A percentile compares a stretch with the other conserved stretches of the same genome.
Conservation (phyloP, 208 protist species). For the Leishmania tarentolae region DNA sequence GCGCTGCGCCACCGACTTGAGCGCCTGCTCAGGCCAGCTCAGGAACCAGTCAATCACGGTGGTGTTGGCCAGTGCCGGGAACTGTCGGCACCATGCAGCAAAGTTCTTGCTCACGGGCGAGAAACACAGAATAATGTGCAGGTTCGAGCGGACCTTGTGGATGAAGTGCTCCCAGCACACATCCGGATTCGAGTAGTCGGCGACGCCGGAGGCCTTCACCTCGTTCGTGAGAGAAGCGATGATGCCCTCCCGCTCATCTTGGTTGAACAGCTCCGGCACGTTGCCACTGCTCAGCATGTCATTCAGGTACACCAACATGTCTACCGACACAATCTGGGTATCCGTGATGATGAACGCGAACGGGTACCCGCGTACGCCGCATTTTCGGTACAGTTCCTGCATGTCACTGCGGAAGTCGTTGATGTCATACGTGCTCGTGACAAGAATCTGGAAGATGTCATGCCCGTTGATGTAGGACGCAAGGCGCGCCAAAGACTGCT, state of each 20-base stretch:
- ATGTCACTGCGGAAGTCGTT: conserved; percentile 96
- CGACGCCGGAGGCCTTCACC: conserved; percentile 89
- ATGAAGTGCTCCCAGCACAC: conserved; percentile 97
- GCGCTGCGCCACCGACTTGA: conserved; percentile 95
- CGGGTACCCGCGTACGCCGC: conserved; percentile 94
- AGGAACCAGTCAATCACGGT: conserved; percentile 99
- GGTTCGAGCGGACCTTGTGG: conserved; percentile 95
- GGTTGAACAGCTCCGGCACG: conserved; percentile 95
- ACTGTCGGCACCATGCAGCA: conserved; percentile 96
- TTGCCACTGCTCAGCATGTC: conserved; percentile 98
- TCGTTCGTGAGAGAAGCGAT: conserved; percentile 91
- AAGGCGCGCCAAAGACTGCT: conserved; percentile 94
- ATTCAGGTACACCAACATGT: conserved; percentile 98
- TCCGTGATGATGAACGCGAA: conserved; percentile 98
- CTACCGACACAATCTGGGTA: conserved; percentile 96
- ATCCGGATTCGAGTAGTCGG: conserved; percentile 92
- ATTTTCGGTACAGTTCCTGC: conserved; percentile 95
- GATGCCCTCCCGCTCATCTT: conserved; percentile 93
- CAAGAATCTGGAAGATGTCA: conserved; percentile 98
- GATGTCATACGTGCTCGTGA: conserved; percentile 97
- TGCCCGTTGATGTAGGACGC: conserved; percentile 97
- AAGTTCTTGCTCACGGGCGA: conserved; percentile 98
- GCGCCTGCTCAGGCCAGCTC: conserved; percentile 97
- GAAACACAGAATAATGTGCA: conserved; percentile 98
- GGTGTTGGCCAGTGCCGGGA: conserved; percentile 98